phyloP scores from a whole-genome alignment of 2,329 filamentous ascomycete species.

The Apiospora aurea region DNA sequence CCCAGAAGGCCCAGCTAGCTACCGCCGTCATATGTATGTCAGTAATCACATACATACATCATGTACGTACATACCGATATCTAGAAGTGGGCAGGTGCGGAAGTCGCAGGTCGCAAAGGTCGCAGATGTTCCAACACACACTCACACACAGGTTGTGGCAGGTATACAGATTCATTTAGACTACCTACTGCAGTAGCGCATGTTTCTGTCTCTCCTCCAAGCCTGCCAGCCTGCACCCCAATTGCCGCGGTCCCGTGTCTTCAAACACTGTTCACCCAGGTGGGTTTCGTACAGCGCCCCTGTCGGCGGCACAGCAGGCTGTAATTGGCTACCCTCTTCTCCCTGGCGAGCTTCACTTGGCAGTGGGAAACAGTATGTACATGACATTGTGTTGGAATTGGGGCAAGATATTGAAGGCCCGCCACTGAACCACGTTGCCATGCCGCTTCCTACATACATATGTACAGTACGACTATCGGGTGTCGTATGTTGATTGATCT shows the following conservation, averaged over 20 bases:
- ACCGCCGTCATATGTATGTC: not conserved
- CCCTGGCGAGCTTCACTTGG: not conserved
- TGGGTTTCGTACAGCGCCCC: constrained; percentile 6
- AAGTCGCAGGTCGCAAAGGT: not conserved
- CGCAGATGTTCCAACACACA: not conserved
- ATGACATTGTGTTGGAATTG: not conserved
- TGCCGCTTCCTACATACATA: not conserved
- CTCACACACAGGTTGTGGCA: constrained; percentile 1
- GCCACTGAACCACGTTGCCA: not conserved
- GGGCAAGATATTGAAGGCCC: not conserved
- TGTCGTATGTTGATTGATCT: not conserved
- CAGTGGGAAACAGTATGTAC: not conserved
- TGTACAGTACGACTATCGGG: not conserved
- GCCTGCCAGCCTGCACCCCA: not conserved
- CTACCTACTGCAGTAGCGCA: constrained; percentile 3
- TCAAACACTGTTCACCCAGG: not conserved
- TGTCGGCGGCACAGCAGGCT: not conserved
- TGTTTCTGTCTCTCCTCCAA: not conserved
- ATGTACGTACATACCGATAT: too few species aligned
- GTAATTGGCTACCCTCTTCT: not conserved
- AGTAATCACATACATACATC: not conserved
- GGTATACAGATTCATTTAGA: constrained; percentile 8
- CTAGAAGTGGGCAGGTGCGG: constrained; percentile 1
- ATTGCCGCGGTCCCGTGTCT: constrained; percentile 16
- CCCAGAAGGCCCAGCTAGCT: not conserved